Evolutionary conservation across 2,329 filamentous ascomycete species (phyloP).

Genomic region (Venturia nashicola): DNA sequence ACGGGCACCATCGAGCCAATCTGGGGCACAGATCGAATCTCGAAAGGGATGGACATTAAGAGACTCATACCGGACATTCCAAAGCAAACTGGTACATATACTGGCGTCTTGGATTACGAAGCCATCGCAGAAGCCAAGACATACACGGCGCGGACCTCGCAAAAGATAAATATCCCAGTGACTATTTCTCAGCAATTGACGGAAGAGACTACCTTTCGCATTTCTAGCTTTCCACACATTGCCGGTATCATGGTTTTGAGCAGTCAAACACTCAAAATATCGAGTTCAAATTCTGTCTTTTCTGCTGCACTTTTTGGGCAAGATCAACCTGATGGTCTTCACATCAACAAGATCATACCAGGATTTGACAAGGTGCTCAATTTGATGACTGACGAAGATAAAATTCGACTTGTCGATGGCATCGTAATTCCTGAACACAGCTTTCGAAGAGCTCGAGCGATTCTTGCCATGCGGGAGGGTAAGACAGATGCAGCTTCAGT

Average conservation of each 20-base stretch:
- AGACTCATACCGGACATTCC: constrained; percentile 74
- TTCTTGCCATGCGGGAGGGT: constrained; percentile 73
- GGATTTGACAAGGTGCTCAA: constrained; percentile 74
- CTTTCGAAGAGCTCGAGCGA: constrained; percentile 77
- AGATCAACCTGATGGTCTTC: constrained; percentile 66
- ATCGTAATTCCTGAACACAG: constrained; percentile 94
- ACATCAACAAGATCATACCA: constrained; percentile 71
- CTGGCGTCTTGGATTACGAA: constrained; percentile 65
- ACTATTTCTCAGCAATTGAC: constrained; percentile 65
- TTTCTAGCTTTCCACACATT: constrained; percentile 94
- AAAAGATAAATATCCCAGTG: constrained; percentile 71
- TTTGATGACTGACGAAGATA: constrained; percentile 76
- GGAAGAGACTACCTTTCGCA: constrained; percentile 58
- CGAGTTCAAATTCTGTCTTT: constrained; percentile 91
- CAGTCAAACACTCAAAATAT: constrained; percentile 64
- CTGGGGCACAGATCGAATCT: constrained; percentile 62
- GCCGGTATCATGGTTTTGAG: constrained; percentile 90
- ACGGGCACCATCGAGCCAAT: constrained; percentile 72
- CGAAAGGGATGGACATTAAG: constrained; percentile 60
- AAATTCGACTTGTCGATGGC: constrained; percentile 74
- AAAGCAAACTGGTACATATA: constrained; percentile 58
- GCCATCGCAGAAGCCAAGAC: constrained; percentile 60
- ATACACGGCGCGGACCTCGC: constrained; percentile 73
- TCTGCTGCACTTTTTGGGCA: constrained; percentile 86
- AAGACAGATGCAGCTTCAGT: constrained; percentile 62